Evolutionary conservation across 2,329 filamentous ascomycete genomes (phyloP).

Genomic region (Penicillium sp.): DNA sequence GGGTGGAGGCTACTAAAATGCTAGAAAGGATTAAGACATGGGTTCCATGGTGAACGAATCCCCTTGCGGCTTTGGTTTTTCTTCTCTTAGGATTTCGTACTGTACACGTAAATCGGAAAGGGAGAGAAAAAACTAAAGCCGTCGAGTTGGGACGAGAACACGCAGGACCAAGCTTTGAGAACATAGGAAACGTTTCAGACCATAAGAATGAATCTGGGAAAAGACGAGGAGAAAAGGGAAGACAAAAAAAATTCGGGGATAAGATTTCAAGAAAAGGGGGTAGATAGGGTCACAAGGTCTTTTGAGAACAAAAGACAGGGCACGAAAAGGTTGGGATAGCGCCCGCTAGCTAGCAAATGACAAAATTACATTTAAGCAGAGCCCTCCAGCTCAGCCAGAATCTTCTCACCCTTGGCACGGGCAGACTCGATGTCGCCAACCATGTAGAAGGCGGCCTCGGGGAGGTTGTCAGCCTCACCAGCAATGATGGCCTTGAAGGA

Average conservation of each 20-base stretch:
- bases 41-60: no score
- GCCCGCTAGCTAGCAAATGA: slow-evolving; percentile 41
- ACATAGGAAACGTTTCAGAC: slow-evolving; percentile 35
- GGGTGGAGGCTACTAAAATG: slow-evolving; percentile 4
- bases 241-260: slow-evolving; percentile 13
- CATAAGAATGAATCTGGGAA: slow-evolving; percentile 21
- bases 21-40: not conserved
- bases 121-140: not conserved
- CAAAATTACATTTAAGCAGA: slow-evolving; percentile 53
- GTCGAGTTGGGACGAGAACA: slow-evolving; percentile 11
- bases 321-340: slow-evolving; percentile 19
- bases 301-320: slow-evolving; percentile 10
- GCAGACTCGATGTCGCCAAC: slow-evolving; percentile 94
- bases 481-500: slow-evolving; percentile 97
- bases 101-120: not conserved
- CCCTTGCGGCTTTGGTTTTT: not conserved
- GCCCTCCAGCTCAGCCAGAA: slow-evolving; percentile 87
- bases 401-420: slow-evolving; percentile 98
- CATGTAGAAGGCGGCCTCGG: slow-evolving; percentile 96
- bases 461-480: slow-evolving; percentile 94
- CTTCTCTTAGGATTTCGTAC: not conserved
- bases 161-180: slow-evolving; percentile 16
- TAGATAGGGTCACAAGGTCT: not conserved
- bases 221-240: slow-evolving; percentile 9
- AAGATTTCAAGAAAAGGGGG: slow-evolving; percentile 1